Evolutionary conservation across 345 rosid species (phyloP).

Genomic region (Brassica juncea): DNA sequence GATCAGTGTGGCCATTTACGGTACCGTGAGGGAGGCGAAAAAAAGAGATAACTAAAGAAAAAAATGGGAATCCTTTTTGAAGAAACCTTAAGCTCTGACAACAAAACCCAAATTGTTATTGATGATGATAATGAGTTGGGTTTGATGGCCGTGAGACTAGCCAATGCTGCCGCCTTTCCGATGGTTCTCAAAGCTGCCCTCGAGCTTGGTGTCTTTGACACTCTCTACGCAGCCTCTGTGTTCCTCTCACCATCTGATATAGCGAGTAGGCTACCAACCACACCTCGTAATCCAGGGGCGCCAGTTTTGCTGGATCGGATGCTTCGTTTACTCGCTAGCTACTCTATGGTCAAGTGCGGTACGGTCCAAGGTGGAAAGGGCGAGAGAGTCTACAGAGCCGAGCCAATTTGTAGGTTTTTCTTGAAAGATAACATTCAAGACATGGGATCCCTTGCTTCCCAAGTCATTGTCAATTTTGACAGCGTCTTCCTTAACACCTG

Average conservation of each 20-base stretch:
- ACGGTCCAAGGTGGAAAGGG: neutral
- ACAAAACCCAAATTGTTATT: neutral
- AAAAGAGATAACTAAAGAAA: neutral
- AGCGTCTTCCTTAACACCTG: constrained; percentile 47
- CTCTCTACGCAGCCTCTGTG: constrained; percentile 23
- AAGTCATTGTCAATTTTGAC: constrained; percentile 43
- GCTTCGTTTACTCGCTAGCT: constrained; percentile 54
- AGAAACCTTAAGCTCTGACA: constrained; percentile 18
- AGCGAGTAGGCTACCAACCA: constrained; percentile 41
- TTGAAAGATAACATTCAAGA: constrained; percentile 36
- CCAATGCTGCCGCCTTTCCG: constrained; percentile 40
- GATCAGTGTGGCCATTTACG: neutral
- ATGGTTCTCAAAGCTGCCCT: constrained; percentile 53
- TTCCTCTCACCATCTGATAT: constrained; percentile 49
- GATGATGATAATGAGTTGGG: constrained; percentile 41
- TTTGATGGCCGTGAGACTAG: constrained; percentile 43
- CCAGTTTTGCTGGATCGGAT: constrained; percentile 49
- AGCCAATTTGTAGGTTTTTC: constrained; percentile 51
- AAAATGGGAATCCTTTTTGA: constrained; percentile 17
- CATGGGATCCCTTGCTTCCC: constrained; percentile 47
- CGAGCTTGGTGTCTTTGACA: constrained; percentile 51
- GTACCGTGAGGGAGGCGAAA: neutral
- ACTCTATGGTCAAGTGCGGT: constrained; percentile 41
- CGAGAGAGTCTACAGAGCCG: constrained; percentile 43
- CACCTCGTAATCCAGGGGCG: constrained; percentile 45